phyloP scores from a whole-genome alignment of 805 yeast genomes.

The Candida odintsovae region DNA sequence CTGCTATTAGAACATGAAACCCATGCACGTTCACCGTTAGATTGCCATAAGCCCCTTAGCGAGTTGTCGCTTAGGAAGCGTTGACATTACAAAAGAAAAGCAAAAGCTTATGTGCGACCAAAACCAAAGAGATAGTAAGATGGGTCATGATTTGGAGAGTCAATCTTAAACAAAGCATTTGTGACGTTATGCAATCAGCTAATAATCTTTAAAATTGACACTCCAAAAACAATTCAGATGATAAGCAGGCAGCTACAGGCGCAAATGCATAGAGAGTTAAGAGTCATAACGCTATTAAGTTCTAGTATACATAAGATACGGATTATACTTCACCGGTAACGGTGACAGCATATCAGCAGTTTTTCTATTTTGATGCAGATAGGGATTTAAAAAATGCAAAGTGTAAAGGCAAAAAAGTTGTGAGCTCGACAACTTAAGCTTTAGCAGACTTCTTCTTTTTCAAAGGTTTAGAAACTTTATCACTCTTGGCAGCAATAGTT shows the following conservation, averaged over 20 bases:
- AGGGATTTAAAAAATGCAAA: neutral
- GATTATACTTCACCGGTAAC: neutral
- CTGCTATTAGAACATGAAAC: too few relatives aligned
- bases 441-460: constrained; percentile 1
- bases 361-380: neutral
- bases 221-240: too few relatives aligned
- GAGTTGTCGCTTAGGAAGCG: too few relatives aligned
- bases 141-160: too few relatives aligned
- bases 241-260: neutral
- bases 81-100: too few relatives aligned
- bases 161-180: too few relatives aligned
- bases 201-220: too few relatives aligned
- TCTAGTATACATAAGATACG: neutral
- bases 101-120: too few relatives aligned
- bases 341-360: neutral
- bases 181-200: too few relatives aligned
- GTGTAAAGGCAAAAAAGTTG: neutral
- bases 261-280: neutral
- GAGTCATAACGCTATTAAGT: neutral
- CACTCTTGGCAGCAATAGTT: neutral
- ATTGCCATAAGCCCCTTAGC: too few relatives aligned
- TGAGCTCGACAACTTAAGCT: neutral
- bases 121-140: too few relatives aligned
- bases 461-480: neutral
- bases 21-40: too few relatives aligned